Conservation (phyloP, 2,329 filamentous ascomycete species). For the Fusarium succisae region DNA sequence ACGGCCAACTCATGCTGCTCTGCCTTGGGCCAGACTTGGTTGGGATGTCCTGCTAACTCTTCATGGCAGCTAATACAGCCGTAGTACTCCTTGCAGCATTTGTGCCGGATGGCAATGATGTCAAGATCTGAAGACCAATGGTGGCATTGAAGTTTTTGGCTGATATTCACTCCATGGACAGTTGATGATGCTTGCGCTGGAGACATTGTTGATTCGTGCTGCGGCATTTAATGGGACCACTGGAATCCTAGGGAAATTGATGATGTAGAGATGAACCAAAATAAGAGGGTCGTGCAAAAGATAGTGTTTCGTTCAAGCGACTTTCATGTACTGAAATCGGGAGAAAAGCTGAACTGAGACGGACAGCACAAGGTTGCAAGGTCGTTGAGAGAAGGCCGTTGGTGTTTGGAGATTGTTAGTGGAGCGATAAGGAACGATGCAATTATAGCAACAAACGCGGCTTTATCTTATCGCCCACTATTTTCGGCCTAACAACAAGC, state of each 20-base stretch:
- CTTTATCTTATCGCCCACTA: neutral
- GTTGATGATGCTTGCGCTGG: neutral
- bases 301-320: neutral
- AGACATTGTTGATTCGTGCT: neutral
- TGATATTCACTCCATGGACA: constrained; percentile 2
- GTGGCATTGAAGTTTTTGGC: constrained; percentile 1
- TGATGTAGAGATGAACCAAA: accelerated
- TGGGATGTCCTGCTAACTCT: neutral
- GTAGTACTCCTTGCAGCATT: constrained; percentile 15
- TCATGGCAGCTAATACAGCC: constrained; percentile 23
- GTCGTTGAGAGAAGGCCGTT: neutral
- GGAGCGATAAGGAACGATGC: accelerated
- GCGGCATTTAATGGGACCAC: neutral
- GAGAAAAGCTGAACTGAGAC: neutral
- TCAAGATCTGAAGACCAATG: constrained; percentile 21
- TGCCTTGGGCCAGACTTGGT: neutral
- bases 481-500: neutral
- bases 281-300: accelerated
- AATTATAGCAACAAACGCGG: accelerated
- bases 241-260: accelerated
- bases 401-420: neutral
- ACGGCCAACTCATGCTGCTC: constrained; percentile 8
- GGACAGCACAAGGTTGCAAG: accelerated
- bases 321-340: too few species aligned
- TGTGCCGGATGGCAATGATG: constrained; percentile 15